phyloP scores from a whole-genome alignment of 345 rosid genomes.

The Raphanus sativus region DNA sequence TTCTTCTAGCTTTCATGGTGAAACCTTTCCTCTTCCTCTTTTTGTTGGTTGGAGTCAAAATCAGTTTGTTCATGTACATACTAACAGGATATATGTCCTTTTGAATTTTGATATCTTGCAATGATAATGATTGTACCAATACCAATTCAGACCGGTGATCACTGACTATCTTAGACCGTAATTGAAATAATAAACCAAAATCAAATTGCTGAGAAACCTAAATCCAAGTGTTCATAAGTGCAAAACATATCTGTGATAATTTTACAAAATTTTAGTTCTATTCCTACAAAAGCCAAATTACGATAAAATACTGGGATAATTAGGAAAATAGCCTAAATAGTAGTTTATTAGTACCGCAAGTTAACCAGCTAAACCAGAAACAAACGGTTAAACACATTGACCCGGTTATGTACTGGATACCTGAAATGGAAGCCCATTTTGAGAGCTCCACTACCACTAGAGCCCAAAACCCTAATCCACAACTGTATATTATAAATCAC shows the following conservation, averaged over 20 bases:
- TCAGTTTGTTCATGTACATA: constrained; percentile 32
- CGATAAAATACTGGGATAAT: neutral
- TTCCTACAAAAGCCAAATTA: neutral
- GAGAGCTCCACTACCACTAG: neutral
- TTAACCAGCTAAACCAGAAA: constrained; percentile 2
- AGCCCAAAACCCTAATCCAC: constrained; percentile 24
- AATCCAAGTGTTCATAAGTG: neutral
- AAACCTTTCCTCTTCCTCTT: neutral
- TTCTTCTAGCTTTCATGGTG: constrained; percentile 48
- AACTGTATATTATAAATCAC: constrained; percentile 18
- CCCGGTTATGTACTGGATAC: constrained; percentile 7
- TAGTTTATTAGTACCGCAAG: no score
- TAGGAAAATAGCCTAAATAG: no score
- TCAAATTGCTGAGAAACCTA: no score
- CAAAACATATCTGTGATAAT: neutral
- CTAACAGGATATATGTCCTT: neutral
- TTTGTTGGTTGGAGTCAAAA: constrained; percentile 18
- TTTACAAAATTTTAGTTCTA: neutral
- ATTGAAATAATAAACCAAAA: no score
- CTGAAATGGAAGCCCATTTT: constrained; percentile 21
- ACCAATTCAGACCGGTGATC: neutral
- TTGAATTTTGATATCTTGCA: constrained; percentile 17
- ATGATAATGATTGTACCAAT: constrained; percentile 16
- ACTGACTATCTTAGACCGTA: neutral
- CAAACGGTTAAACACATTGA: neutral